Evolutionary conservation across 441 rosid genomes (phyloP), one percentile per base, ranked within the genome.

Genomic region (Jatropha multifida): DNA sequence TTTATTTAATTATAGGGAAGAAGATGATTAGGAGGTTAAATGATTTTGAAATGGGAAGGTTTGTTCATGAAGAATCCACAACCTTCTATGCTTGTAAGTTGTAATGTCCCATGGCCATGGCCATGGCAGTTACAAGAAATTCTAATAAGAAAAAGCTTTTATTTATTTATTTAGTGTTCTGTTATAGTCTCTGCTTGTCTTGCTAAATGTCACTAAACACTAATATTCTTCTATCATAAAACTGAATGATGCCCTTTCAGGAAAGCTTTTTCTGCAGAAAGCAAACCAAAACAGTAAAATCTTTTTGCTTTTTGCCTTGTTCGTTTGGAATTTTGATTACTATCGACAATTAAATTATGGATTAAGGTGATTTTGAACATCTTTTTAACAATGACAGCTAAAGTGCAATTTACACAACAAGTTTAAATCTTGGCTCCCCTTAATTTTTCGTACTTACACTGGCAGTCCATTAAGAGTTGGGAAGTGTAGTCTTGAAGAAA

Each of bases 401-500:
- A 1, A 32, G 0, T 32, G 32, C 1, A 32, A 32, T 32, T 32
- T 32, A 32, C 2, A 32, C 2, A 32, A 32, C 1, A 0, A 32
- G 32, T 2, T 51, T 32, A 32, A 32, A 32, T 32, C 32, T 32
- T 0, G 32, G 32, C 2, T 32, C 32, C 32, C 32, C 32, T 32
- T 32, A 32, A 32, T 32, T 2, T 32, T 32, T 1, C 32, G 2
- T 32, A 32, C 32, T 32, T 32, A 32, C 32, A 32, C 32, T 32
- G 0, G 32, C 2, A 32, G 32, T 32, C 32, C 32, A 44, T 44
- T 44, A 11, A 11, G 48, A 4, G 4, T 44, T 20, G 14, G 14
- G 72, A 49, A 68, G 72, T 23, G 72, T 68, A 68, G 10, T 10
- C 18, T 68, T 68, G 23, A 68, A 68, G 72, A 26, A 68, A 49